phyloP scores from a whole-genome alignment of 1,139 yeast species.

The Candida freyschussii region DNA sequence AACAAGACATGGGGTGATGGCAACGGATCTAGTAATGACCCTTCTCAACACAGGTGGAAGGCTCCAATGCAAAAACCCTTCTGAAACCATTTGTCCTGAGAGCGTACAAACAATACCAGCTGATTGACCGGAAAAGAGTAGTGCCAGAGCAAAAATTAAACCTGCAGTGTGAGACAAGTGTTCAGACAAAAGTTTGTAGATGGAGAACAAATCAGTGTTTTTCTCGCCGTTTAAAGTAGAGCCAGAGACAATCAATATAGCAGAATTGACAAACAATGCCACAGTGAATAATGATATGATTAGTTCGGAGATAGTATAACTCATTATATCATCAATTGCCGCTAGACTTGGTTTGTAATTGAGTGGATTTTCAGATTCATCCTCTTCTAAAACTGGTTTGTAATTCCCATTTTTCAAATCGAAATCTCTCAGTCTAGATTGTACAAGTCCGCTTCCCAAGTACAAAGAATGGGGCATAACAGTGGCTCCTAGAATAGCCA shows the following conservation, averaged over 20 bases:
- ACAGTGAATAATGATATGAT: conserved; percentile 60
- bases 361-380: conserved; percentile 23
- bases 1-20: conserved; percentile 66
- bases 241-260: conserved; percentile 72
- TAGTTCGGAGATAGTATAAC: conserved; percentile 62
- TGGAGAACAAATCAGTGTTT: conserved; percentile 73
- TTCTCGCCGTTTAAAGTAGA: conserved; percentile 53
- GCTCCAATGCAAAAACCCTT: conserved; percentile 74
- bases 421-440: conserved; percentile 63
- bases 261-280: conserved; percentile 70
- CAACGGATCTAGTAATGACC: conserved; percentile 63
- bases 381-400: conserved; percentile 25
- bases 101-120: conserved; percentile 81
- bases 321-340: conserved; percentile 62
- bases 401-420: conserved; percentile 48
- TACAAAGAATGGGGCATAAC: conserved; percentile 81
- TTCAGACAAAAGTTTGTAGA: conserved; percentile 55
- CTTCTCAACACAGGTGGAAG: conserved; percentile 67
- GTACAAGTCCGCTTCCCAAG: conserved; percentile 72
- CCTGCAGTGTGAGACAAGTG: conserved; percentile 71
- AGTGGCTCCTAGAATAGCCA: conserved; percentile 77
- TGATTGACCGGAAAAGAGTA: conserved; percentile 73
- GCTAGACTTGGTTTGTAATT: conserved; percentile 58
- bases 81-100: conserved; percentile 78
- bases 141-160: conserved; percentile 64